These are phyloP conservation scores for Monosporozyma aquatica DNA, from an alignment of 805 yeast species.

Conservation along the genomic window DNA sequence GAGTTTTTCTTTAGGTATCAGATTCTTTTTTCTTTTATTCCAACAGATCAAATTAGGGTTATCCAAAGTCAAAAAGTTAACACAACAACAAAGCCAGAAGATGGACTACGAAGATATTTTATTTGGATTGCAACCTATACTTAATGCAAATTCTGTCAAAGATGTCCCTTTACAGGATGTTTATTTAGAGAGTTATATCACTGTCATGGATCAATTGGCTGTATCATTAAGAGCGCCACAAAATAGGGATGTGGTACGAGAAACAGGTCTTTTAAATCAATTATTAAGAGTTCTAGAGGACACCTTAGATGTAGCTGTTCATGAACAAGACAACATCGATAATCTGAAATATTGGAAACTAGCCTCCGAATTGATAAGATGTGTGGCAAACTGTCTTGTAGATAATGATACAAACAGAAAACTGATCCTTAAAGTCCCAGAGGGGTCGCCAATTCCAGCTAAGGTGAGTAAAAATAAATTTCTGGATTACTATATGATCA, in stretches of 20 bases:
- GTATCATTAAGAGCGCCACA: conserved; percentile 22
- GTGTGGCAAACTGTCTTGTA: conserved; percentile 27
- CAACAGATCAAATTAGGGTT: too few relatives aligned
- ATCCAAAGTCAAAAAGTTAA: not conserved
- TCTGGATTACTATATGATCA: conserved; percentile 13
- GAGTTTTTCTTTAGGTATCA: too few relatives aligned
- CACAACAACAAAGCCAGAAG: not conserved
- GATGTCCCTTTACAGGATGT: conserved; percentile 17
- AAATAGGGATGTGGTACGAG: conserved; percentile 25
- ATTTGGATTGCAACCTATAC: conserved; percentile 25
- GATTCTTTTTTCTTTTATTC: too few relatives aligned
- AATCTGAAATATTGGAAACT: conserved; percentile 14
- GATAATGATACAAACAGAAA: conserved; percentile 27
- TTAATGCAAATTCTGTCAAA: conserved; percentile 13
- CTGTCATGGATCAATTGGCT: conserved; percentile 26
- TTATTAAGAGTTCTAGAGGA: conserved; percentile 13
- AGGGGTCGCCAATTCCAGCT: not conserved
- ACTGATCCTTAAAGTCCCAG: conserved; percentile 6
- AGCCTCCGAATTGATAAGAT: conserved; percentile 26
- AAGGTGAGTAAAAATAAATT: conserved; percentile 9
- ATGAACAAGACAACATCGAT: not conserved
- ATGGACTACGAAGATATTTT: conserved; percentile 30
- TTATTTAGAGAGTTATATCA: conserved; percentile 14
- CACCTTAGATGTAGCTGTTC: conserved; percentile 12
- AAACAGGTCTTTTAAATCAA: conserved; percentile 20